Evolutionary conservation across 2,329 filamentous ascomycete genomes (phyloP).

Genomic region (Phialophora expanda): DNA sequence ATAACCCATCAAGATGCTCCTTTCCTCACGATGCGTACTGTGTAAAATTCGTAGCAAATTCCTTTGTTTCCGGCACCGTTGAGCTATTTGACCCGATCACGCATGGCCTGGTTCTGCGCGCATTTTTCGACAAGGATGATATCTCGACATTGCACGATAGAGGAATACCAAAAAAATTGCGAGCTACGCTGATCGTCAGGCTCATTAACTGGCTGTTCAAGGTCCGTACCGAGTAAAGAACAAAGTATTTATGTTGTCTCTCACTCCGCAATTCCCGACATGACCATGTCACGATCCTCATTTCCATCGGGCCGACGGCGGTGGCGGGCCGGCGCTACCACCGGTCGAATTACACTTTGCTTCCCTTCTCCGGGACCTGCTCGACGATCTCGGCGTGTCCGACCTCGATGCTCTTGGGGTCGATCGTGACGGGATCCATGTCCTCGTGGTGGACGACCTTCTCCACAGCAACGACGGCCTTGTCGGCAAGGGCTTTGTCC

Average conservation of each 20-base stretch:
- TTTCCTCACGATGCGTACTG: not conserved
- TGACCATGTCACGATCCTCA: not conserved
- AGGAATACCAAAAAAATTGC: not conserved
- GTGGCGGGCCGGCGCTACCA: not conserved
- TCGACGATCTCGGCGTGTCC: slow-evolving; percentile 21
- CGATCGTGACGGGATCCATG: slow-evolving; percentile 20
- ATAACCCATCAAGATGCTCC: not conserved
- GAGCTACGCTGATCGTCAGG: not conserved
- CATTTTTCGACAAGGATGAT: not conserved
- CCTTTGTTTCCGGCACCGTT: not conserved
- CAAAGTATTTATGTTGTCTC: not conserved
- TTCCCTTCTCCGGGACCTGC: slow-evolving; percentile 11
- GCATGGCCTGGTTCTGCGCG: not conserved
- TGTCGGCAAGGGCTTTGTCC: slow-evolving; percentile 45
- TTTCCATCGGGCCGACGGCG: not conserved
- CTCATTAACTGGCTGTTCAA: not conserved
- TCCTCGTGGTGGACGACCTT: slow-evolving; percentile 43
- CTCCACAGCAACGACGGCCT: slow-evolving; percentile 47
- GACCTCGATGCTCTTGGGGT: slow-evolving; percentile 14
- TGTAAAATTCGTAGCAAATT: not conserved
- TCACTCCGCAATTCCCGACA: not conserved
- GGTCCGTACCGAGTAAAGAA: not conserved
- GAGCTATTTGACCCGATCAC: not conserved
- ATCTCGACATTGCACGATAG: not conserved
- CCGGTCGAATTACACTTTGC: slow-evolving; percentile 7